Conservation (phyloP, 2,329 filamentous ascomycete genomes). For the Fusarium piperis region DNA sequence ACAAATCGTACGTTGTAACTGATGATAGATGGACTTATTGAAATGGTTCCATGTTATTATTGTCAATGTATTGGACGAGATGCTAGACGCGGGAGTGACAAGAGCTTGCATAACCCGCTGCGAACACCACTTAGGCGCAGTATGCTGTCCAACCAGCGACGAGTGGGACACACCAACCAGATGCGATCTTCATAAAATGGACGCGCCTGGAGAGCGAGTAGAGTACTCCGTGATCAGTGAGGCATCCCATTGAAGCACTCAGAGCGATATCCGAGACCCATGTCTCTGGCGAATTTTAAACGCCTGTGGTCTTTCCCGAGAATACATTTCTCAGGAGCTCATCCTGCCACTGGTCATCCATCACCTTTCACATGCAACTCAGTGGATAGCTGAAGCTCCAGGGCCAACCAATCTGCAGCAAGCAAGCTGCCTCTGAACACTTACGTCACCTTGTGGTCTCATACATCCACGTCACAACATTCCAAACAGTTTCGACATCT, state of each 20-base stretch:
- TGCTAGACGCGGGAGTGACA: neutral
- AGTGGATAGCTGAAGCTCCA: neutral
- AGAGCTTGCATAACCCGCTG: conserved; percentile 26
- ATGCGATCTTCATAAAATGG: neutral
- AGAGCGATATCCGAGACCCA: neutral
- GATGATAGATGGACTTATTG: neutral
- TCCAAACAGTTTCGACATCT: conserved; percentile 16
- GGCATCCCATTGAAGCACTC: neutral
- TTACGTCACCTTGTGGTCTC: conserved; percentile 14
- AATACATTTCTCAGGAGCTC: neutral
- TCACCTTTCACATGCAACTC: conserved; percentile 25
- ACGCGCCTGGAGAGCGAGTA: too few species aligned
- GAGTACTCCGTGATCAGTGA: neutral
- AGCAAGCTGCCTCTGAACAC: conserved; percentile 4
- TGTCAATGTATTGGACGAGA: neutral
- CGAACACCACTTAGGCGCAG: conserved; percentile 23
- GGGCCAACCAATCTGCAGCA: conserved; percentile 16
- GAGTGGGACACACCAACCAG: neutral
- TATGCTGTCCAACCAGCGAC: conserved; percentile 17
- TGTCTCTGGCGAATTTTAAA: neutral
- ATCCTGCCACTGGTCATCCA: neutral
- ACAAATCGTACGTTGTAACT: conserved; percentile 1
- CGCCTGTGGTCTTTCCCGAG: neutral
- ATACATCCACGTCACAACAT: conserved; percentile 29
- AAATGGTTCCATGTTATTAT: neutral